Conservation (phyloP, 2,329 filamentous ascomycete genomes). For the Cercospora sp. region DNA sequence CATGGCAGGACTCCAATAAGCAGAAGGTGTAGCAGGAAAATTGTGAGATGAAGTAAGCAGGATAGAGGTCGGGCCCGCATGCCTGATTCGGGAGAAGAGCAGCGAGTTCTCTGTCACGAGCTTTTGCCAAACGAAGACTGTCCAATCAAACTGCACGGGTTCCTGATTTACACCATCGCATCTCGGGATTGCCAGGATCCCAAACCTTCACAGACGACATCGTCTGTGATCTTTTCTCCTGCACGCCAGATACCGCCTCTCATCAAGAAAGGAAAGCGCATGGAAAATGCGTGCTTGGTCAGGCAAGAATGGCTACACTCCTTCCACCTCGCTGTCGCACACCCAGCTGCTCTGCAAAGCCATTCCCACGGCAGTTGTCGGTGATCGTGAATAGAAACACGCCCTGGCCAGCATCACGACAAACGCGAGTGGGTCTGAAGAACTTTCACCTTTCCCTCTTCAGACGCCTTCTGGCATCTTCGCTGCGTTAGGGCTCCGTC, state of each 20-base stretch:
- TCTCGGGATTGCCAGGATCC: not conserved
- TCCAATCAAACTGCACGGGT: not conserved
- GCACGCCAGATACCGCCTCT: not conserved
- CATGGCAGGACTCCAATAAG: not conserved
- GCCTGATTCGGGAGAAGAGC: not conserved
- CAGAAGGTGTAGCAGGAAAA: not conserved
- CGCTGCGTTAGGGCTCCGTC: not conserved
- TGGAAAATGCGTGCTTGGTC: not conserved
- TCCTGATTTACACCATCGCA: not conserved
- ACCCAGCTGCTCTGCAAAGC: not conserved
- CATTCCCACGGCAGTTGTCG: not conserved
- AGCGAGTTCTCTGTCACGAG: conserved; percentile 3
- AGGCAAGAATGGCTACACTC: not conserved
- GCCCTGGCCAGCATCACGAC: not conserved
- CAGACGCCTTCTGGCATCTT: not conserved
- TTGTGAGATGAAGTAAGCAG: not conserved
- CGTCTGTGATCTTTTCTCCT: not conserved
- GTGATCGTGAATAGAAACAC: not conserved
- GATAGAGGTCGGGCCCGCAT: not conserved
- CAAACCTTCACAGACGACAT: not conserved
- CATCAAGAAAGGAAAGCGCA: not conserved
- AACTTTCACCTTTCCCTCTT: not conserved
- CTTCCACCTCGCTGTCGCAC: not conserved
- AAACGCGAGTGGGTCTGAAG: not conserved
- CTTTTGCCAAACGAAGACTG: not conserved